Percentiles rank a stretch among this genome's conserved stretches.
phyloP scores from a whole-genome alignment of 1,139 yeast genomes.

The Casaregolazyma suthepensis region DNA sequence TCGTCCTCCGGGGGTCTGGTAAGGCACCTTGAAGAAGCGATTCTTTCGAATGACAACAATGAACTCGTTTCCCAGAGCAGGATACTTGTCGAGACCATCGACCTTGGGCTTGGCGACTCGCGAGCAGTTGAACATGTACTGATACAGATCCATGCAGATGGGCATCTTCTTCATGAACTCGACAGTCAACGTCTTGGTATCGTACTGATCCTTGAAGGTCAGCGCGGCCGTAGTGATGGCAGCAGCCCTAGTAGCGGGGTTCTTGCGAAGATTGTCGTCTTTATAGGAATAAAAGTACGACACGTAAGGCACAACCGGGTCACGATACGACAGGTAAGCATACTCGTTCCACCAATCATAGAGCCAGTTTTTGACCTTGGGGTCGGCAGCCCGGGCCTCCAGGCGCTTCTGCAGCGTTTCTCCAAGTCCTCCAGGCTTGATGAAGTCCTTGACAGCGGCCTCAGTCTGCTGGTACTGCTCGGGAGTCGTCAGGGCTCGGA shows the following conservation, averaged over 20 bases:
- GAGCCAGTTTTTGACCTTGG: conserved; percentile 75
- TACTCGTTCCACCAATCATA: conserved; percentile 92
- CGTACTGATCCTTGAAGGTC: conserved; percentile 35
- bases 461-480: conserved; percentile 54
- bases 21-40: conserved; percentile 75
- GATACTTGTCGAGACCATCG: conserved; percentile 32
- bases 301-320: conserved; percentile 89
- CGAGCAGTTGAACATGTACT: conserved; percentile 84
- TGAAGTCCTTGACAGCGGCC: conserved; percentile 59
- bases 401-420: conserved; percentile 64
- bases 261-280: conserved; percentile 49
- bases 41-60: conserved; percentile 70
- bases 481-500: conserved; percentile 59
- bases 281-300: conserved; percentile 86
- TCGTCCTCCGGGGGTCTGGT: conserved; percentile 41
- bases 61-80: conserved; percentile 57
- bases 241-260: conserved; percentile 73
- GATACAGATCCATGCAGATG: conserved; percentile 90
- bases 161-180: conserved; percentile 80
- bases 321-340: conserved; percentile 86
- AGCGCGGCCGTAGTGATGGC: conserved; percentile 43
- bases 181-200: conserved; percentile 45
- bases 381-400: conserved; percentile 48
- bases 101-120: conserved; percentile 49
- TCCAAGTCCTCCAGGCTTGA: conserved; percentile 57